Conservation (phyloP, 768 basidiomycete species). For the Mycena latifolia region DNA sequence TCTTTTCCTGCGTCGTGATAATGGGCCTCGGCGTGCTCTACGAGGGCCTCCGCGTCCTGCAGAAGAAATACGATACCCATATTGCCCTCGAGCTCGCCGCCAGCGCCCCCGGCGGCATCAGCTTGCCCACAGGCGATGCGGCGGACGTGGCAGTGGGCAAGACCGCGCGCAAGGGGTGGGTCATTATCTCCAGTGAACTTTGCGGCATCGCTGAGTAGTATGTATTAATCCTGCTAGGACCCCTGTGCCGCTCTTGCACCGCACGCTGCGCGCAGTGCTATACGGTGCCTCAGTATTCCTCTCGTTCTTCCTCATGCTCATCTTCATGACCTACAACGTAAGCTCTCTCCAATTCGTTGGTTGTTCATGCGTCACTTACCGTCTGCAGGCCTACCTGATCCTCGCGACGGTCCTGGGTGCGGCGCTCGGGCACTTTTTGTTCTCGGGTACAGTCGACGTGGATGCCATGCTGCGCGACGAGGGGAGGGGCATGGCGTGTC, state of each 20-base stretch:
- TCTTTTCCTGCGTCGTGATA: constrained; percentile 74
- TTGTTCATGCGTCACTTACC: background rate
- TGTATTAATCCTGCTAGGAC: constrained; percentile 55
- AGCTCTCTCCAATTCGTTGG: constrained; percentile 41
- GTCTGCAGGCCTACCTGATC: constrained; percentile 83
- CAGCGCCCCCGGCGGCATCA: constrained; percentile 22
- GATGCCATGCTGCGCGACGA: background rate
- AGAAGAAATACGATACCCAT: constrained; percentile 66
- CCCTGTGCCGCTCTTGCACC: constrained; percentile 60
- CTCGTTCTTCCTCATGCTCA: constrained; percentile 93
- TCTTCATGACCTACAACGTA: constrained; percentile 98
- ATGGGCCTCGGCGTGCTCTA: constrained; percentile 77
- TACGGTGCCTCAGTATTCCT: constrained; percentile 83
- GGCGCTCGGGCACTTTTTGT: constrained; percentile 83
- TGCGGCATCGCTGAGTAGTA: background rate
- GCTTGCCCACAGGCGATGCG: background rate
- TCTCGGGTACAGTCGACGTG: constrained; percentile 56
- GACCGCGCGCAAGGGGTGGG: background rate
- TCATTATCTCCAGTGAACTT: background rate
- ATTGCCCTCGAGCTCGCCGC: constrained; percentile 63
- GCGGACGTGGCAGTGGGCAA: background rate
- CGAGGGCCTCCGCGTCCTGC: constrained; percentile 80
- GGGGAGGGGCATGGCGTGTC: background rate
- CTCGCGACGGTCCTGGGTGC: constrained; percentile 85
- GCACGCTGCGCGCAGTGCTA: constrained; percentile 69